Conservation (phyloP, 1,284 basidiomycete genomes). For the Ganoderma lingzhi region DNA sequence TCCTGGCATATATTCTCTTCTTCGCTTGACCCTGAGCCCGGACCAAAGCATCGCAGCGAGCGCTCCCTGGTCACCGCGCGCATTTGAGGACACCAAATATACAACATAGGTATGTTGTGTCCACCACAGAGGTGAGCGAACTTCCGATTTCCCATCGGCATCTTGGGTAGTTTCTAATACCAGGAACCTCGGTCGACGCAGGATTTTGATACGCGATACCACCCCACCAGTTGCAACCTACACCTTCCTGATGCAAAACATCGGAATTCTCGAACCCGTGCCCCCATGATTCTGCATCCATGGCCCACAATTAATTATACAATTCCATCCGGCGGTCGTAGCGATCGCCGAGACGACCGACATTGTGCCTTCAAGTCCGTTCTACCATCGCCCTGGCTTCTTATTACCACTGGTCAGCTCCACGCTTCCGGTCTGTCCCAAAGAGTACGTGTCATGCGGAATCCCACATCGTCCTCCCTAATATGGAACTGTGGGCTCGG, state of each 20-base stretch:
- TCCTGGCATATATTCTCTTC: constrained; percentile 11
- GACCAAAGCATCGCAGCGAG: constrained; percentile 2
- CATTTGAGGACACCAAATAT: neutral
- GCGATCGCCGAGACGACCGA: constrained; percentile 16
- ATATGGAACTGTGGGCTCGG: constrained; percentile 7
- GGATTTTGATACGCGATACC: constrained; percentile 21
- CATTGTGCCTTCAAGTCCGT: constrained; percentile 15
- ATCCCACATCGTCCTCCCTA: constrained; percentile 27
- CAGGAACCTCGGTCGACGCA: neutral
- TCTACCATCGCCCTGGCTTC: constrained; percentile 16
- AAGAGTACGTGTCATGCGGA: constrained; percentile 24
- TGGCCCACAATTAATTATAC: constrained; percentile 11
- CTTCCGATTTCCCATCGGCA: constrained; percentile 14
- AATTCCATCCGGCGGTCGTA: constrained; percentile 1
- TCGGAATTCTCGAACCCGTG: constrained; percentile 5
- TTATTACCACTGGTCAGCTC: constrained; percentile 4
- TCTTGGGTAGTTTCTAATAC: constrained; percentile 6
- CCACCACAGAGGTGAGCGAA: neutral
- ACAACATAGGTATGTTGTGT: constrained; percentile 7
- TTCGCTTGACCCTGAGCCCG: constrained; percentile 13
- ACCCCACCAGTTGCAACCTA: constrained; percentile 2
- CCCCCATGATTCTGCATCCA: neutral
- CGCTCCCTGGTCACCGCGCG: neutral
- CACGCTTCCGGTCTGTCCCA: constrained; percentile 25
- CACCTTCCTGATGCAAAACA: constrained; percentile 4